Evolutionary conservation across 2,329 filamentous ascomycete genomes (phyloP).

Genomic region (Fusarium globosum): DNA sequence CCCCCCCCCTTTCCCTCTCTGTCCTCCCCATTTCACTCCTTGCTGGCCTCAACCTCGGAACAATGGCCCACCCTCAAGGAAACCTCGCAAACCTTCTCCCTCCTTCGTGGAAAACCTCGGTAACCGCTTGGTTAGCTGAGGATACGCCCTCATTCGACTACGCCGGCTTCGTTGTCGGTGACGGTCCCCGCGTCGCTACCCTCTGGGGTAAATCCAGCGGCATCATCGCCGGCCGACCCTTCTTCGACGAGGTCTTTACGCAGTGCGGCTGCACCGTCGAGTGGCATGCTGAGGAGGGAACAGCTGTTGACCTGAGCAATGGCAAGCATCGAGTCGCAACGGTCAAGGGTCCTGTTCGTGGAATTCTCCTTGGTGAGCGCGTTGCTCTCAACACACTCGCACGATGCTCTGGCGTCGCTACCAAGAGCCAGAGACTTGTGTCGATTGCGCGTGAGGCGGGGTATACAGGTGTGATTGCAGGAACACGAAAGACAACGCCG

Average conservation of each 20-base stretch:
- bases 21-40: not conserved
- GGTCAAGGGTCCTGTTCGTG: conserved; percentile 83
- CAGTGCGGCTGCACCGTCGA: conserved; percentile 92
- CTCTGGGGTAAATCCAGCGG: conserved; percentile 79
- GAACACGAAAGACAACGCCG: conserved; percentile 96
- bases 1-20: no score
- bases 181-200: conserved; percentile 70
- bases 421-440: conserved; percentile 68
- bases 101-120: conserved; percentile 82
- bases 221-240: conserved; percentile 89
- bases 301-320: conserved; percentile 69
- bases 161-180: conserved; percentile 94
- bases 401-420: conserved; percentile 91
- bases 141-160: conserved; percentile 98
- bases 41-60: not conserved
- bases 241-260: conserved; percentile 92
- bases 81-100: conserved; percentile 78
- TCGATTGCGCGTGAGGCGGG: conserved; percentile 70
- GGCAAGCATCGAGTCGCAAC: conserved; percentile 76
- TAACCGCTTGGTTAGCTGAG: conserved; percentile 90
- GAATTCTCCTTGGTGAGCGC: conserved; percentile 87
- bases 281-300: conserved; percentile 86
- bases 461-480: conserved; percentile 86
- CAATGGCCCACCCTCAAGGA: conserved; percentile 51
- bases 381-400: conserved; percentile 92